Evolutionary conservation across 2,329 filamentous ascomycete species (phyloP).

Genomic region (Diaporthe longicolla): DNA sequence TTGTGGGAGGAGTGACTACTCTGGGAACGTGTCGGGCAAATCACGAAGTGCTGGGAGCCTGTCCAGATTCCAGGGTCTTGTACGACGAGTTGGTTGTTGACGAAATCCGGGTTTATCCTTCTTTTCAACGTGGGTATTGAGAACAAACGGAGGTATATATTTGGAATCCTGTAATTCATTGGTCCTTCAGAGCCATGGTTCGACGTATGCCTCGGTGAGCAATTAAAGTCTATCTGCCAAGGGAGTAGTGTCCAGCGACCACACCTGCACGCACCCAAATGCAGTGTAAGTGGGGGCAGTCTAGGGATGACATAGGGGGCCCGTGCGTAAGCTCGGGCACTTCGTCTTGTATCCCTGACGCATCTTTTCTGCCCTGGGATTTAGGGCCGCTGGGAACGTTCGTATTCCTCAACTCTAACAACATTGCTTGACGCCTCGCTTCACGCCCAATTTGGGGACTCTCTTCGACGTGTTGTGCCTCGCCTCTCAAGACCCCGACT

Average conservation of each 20-base stretch:
- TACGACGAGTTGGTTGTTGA: neutral
- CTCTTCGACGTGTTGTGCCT: slow-evolving; percentile 3
- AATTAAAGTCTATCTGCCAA: neutral
- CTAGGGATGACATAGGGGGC: slow-evolving; percentile 2
- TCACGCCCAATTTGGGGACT: slow-evolving; percentile 3
- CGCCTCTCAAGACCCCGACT: slow-evolving; percentile 6
- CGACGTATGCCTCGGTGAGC: neutral
- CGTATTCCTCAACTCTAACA: neutral
- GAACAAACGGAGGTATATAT: neutral
- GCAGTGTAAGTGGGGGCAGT: neutral
- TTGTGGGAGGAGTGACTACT: no score
- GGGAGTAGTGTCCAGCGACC: neutral
- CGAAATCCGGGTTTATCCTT: neutral
- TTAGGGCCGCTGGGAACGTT: neutral
- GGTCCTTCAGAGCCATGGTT: neutral
- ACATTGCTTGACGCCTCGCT: neutral
- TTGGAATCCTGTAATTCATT: neutral
- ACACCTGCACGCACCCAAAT: neutral
- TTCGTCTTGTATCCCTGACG: neutral
- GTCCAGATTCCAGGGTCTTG: no score
- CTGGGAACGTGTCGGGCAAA: neutral
- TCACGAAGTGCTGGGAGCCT: neutral
- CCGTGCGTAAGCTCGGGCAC: neutral
- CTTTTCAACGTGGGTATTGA: neutral
- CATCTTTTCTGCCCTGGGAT: slow-evolving; percentile 4